Conservation (phyloP, 2,329 filamentous ascomycete species). For the Colletotrichum sp. region DNA sequence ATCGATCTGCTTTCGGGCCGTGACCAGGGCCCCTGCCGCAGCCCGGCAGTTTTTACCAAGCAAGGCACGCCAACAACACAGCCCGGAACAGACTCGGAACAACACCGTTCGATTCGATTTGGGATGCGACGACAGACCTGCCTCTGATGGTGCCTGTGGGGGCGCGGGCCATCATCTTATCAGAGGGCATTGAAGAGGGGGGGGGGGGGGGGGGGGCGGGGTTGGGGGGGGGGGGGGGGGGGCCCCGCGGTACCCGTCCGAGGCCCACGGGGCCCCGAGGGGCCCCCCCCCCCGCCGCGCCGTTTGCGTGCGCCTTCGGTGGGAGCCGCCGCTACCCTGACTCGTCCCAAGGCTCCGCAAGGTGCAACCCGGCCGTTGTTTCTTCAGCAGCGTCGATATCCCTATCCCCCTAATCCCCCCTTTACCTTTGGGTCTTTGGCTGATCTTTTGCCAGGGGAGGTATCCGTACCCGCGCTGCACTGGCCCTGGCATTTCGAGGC, state of each 20-base stretch:
- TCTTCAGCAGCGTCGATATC: not conserved
- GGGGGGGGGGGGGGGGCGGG: no score
- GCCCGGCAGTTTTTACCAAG: not conserved
- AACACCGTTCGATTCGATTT: not conserved
- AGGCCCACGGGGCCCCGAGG: no score
- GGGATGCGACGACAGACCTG: not conserved
- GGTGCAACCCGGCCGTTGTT: not conserved
- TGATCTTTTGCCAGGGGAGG: not conserved
- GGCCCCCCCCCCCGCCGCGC: no score
- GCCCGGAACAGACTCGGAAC: not conserved
- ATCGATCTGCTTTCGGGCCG: slow-evolving; percentile 6
- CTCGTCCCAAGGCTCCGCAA: not conserved
- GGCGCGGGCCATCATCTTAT: not conserved
- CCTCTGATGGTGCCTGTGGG: not conserved
- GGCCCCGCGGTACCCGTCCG: no score
- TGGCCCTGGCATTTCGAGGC: no score
- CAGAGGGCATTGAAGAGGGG: not conserved
- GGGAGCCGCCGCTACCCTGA: not conserved
- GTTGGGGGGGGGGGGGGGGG: no score
- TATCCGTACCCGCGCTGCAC: not conserved
- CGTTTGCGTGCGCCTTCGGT: not conserved
- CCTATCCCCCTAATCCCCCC: no score
- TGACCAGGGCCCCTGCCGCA: not conserved
- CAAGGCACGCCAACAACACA: not conserved
- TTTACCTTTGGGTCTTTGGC: no score